Evolutionary conservation across 2,329 filamentous ascomycete genomes (phyloP), one percentile per base, ranked within the genome.

Genomic region (Calonectria pseudoturangicola): DNA sequence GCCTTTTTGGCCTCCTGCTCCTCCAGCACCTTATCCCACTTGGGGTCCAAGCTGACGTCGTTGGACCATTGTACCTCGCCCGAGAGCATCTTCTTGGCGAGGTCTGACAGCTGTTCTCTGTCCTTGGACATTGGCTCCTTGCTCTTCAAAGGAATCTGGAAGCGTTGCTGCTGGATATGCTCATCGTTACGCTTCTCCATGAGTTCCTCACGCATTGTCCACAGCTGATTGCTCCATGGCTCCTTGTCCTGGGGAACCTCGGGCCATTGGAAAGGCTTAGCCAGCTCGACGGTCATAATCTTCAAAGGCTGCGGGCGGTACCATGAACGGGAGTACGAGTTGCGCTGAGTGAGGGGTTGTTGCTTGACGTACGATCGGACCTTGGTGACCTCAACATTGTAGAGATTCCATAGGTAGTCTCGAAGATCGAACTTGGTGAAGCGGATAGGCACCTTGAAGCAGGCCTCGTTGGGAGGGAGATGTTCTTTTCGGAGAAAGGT

Each of bases 381-480:
- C 76, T 88, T 88, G 66, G 91, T 87, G 67, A 93, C 91, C 75
- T 92, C 89, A 74, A 98, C 92, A 73, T 90, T 89, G 88, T 99
- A 99, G 51, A 91, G 90, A 84, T 98, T 92, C 87, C 91, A 94
- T 74, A 99, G 93, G 87, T 98, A 99, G 87, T 98, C 96, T 84
- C 95, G 94, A 50, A 99, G 87, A 84, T 99, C 97, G 85, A 98
- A 93, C 87, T 99, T 99, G 89, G 95, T 98, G 89, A 98, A 95
- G 79, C 91, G 92, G 79, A 98, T 90, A 13, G 97, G 97, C 39
- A 98, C 96, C 81, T 93, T 89, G 91, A 99, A 99, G 80, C 92
- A 93, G 75, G 96, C 97, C 83, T 94, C 95, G 83, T 92, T 93
- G 25, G 96, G 92, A 9, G 94, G 93, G 67, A 94, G 90, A 77